Base-by-base conservation (phyloP, 495 filamentous ascomycete genomes). In the Aspergillus kassunensis region DNA sequence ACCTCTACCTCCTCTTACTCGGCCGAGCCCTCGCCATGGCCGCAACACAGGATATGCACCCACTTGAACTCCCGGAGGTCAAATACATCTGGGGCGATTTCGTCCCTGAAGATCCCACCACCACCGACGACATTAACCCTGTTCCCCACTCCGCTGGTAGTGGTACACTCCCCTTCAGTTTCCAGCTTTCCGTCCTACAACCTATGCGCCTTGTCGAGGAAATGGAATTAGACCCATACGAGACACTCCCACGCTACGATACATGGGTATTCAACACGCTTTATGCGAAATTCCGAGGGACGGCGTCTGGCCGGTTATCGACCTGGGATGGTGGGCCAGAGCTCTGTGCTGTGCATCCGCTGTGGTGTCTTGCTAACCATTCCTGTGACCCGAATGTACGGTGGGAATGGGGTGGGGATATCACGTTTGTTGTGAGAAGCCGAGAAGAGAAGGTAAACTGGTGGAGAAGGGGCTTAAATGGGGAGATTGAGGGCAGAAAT, bases 261-360 rank as follows among this genome's bases (percentile, higher is more conserved):
- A 74, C 86, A n/a, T 98, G 93, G 93, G 80, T 97, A 7, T 77
- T 95, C 60, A 95, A 97, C 66, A 96, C 91, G 0, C 78, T 96
- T 6, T 93, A 90, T 67, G 82, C 87, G 44, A 98, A 98, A 65
- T 96, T 97, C 70, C 80, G 93, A 8, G 92, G 89, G 34, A 93
- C 90, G 0, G 92, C 93, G 0, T 93, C 88, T 3, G 93, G 90
- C 3, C 76, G 90, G 6, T 80, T 93, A 48, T 86, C 81, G 27
- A 78, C 73, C 0, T 77, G 79, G 61, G 86, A 90, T 57, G 81
- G 90, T 15, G 75, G 86, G 16, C 90, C 89, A 0, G 89, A 93
- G 50, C 80, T 93, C 9, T 86, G 84, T 33, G 89, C 89, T 24
- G 86, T 88, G 41, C 86, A 89, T 65, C 82, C 84, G 45, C 65